Evolutionary conservation across 2,329 filamentous ascomycete species (phyloP).

Genomic region (Fusarium sp.): DNA sequence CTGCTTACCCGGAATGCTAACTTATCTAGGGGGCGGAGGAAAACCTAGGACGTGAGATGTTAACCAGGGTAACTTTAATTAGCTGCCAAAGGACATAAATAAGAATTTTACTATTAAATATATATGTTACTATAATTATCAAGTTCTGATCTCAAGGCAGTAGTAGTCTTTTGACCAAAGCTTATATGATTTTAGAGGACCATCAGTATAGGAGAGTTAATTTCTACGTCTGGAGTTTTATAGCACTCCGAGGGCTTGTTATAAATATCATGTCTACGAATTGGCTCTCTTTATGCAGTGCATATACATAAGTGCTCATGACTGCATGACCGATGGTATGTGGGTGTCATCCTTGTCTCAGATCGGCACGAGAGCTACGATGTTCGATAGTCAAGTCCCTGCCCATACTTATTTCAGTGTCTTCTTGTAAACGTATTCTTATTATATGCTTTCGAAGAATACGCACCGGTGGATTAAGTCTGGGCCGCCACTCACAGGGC

Average conservation of each 20-base stretch:
- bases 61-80: too few species aligned
- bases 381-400: slow-evolving; percentile 18
- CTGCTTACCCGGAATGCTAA: neutral
- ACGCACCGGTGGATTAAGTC: neutral
- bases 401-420: slow-evolving; percentile 13
- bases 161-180: too few species aligned
- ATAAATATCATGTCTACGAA: neutral
- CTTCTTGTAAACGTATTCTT: neutral
- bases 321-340: slow-evolving; percentile 22
- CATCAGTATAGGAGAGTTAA: too few species aligned
- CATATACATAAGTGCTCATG: slow-evolving; percentile 12
- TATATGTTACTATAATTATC: too few species aligned
- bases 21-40: neutral
- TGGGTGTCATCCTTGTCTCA: slow-evolving; percentile 38
- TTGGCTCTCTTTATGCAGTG: neutral
- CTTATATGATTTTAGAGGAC: too few species aligned
- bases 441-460: neutral
- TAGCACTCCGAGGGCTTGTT: too few species aligned
- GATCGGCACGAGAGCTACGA: slow-evolving; percentile 28
- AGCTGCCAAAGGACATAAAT: too few species aligned
- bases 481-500: neutral
- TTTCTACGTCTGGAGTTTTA: too few species aligned
- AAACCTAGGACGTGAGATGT: too few species aligned
- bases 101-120: too few species aligned
- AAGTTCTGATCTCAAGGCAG: too few species aligned